Base-by-base conservation (phyloP, 352 stramenopile species). In the Phytophthora pini region DNA sequence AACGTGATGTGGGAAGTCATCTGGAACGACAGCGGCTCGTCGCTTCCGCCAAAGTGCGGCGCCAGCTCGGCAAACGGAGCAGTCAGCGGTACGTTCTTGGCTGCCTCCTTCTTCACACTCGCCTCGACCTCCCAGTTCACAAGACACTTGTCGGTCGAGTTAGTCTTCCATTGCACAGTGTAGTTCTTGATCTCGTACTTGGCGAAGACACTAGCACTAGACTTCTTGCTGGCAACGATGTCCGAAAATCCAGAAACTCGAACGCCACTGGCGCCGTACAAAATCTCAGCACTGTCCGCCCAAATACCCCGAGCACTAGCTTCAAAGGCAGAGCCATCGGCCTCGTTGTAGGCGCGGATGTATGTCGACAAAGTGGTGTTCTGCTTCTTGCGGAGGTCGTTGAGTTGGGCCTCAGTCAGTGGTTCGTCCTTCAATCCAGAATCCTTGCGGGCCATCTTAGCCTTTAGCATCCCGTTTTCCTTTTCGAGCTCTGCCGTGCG, bases 181-280 rank as follows among this genome's bases (percentile, higher is more conserved):
- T 90, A 92, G 66, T 93, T 81, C 74, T 89, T 90, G 68, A 95
- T 89, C 72, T 93, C 86, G 65, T 90, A 94, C 63, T 80, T 80
- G 24, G 62, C 72, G 56, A 95, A 95, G 24, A 95, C 84, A 13
- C 70, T 73, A 44, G 72, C 63, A 52, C 65, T 84, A 22, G 80
- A 74, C 11, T 72, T 72, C 62, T 95, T 95, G 74, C 77, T 85
- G 10, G 73, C 65, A 9, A 93, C 68, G 53, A 94, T 92, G 26
- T 70, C 61, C 24, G 85, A 53, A 41, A 94, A 60, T 15, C 87
- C 87, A 39, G 66, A 44, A 9, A 94, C 56, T 29, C 76, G 65
- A 7, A 68, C 69, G 34, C 74, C 77, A 27, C 51, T 79, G 52
- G 63, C 81, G 24, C 84, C 87, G 64, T 89, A 88, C 52, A 90